Base-by-base conservation (phyloP, 805 yeast genomes). In the Zygotorulaspora sp. region DNA sequence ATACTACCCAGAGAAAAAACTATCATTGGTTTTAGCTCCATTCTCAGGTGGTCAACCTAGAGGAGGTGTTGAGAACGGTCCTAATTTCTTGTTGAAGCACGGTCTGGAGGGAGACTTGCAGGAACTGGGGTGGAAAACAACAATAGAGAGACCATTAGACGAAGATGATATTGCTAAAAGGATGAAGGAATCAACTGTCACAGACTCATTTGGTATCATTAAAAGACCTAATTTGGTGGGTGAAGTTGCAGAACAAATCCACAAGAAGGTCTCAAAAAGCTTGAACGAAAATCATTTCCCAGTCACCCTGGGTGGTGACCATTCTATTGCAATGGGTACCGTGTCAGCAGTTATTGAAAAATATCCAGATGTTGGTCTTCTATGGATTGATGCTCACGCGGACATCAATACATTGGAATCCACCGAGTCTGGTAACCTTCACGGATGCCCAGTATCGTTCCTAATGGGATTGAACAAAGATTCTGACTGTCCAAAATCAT, bases 331-430 rank as follows among this genome's bases (percentile, higher is more conserved):
- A 35, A 87, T 90, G 53, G 95, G 95, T 34, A 88, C 97, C 7
- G 82, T 90, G 23, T 72, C 86, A 20, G 97, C 94, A 2, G 84
- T 89, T 21, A 71, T 87, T 45, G 77, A 75, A 12, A 74, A 76
- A 47, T 70, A 82, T 59, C 96, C 96, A 13, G 87, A 89, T 50
- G 87, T 95, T 18, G 88, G 95, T 54, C 70, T 90, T 26, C 60
- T 90, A 45, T 90, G 98, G 98, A 82, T 90, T 52, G 98, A 90
- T 65, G 98, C 98, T 0, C 98, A 90, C 62, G 96, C 97, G 13
- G 98, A 90, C 62, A 82, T 92, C 59, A 92, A 92, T 69, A 83
- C 97, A 1, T 85, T 96, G 8, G 69, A 71, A 23, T 77, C 87
- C 6, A 80, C 97, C 2, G 82, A 74, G 19, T 78, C 90, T 6